A percentile compares a stretch with the other conserved stretches of the same genome.
Evolutionary conservation across 768 basidiomycete genomes (phyloP).

Genomic region (Phanerochaete carnosa): DNA sequence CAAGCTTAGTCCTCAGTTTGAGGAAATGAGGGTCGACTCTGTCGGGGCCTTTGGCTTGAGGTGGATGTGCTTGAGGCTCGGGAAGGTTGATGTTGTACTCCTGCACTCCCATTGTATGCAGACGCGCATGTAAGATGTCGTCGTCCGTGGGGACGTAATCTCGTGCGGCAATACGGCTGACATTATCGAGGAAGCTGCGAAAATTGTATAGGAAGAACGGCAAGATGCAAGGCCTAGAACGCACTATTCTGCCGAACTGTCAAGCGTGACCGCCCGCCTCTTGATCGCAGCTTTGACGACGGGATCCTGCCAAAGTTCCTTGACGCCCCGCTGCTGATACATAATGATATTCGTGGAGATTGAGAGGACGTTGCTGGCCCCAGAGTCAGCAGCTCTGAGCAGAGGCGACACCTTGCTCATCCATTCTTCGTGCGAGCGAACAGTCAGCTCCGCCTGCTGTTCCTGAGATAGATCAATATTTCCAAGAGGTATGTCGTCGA

Average conservation of each 20-base stretch:
- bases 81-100: constrained; percentile 65
- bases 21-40: no score
- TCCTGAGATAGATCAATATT: background rate
- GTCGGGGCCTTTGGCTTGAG: no score
- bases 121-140: constrained; percentile 75
- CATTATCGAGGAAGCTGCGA: constrained; percentile 65
- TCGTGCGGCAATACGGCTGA: constrained; percentile 61
- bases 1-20: no score
- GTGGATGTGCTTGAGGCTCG: constrained; percentile 40
- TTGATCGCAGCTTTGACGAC: constrained; percentile 46
- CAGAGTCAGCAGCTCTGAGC: background rate
- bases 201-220: background rate
- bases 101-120: constrained; percentile 76
- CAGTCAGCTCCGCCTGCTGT: constrained; percentile 23
- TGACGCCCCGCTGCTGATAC: constrained; percentile 59
- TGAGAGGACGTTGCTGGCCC: constrained; percentile 16
- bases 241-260: constrained; percentile 64
- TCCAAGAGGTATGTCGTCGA: constrained; percentile 4
- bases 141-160: constrained; percentile 69
- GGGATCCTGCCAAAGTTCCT: constrained; percentile 58
- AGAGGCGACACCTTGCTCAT: constrained; percentile 13
- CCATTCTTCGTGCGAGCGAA: constrained; percentile 18
- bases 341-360: constrained; percentile 52
- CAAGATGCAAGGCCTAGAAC: background rate
- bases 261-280: constrained; percentile 45